A percentile compares a stretch with the other conserved stretches of the same genome.
Conservation (phyloP, 129 eudicot genomes). For the Chrysanthemum lavandulifolium region DNA sequence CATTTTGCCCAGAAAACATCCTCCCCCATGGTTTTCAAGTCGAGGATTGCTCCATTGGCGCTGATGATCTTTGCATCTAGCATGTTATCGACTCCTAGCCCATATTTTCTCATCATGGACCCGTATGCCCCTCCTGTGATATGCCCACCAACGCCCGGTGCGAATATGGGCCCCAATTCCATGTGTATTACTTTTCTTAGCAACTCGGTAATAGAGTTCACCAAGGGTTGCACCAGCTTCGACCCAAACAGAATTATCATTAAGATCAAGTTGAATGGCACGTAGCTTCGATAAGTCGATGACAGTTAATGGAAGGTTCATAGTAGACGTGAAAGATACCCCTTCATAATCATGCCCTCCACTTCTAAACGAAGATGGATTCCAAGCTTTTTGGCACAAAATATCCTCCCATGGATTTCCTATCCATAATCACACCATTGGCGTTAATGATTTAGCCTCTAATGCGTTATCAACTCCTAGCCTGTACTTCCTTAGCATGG, state of each 20-base stretch:
- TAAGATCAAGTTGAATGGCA: neutral
- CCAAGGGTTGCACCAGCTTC: too few species aligned
- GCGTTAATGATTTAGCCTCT: too few species aligned
- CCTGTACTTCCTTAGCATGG: too few species aligned
- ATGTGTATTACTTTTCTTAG: conserved; percentile 19
- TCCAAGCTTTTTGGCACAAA: conserved; percentile 32
- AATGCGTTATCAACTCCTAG: too few species aligned
- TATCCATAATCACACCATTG: too few species aligned
- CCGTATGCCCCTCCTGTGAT: conserved; percentile 34
- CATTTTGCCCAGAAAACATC: conserved; percentile 37
- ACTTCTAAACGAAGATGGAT: conserved; percentile 39
- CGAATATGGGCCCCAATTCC: conserved; percentile 18
- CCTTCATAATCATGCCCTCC: conserved; percentile 54
- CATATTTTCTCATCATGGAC: conserved; percentile 31
- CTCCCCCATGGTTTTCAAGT: conserved; percentile 33
- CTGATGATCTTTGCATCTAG: conserved; percentile 24
- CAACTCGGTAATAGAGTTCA: conserved; percentile 22
- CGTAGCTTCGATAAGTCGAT: conserved; percentile 46
- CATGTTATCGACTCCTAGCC: conserved; percentile 26
- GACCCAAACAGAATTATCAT: too few species aligned
- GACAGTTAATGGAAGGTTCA: conserved; percentile 26
- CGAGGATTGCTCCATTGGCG: conserved; percentile 10
- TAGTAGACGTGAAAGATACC: conserved; percentile 32
- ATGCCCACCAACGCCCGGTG: conserved; percentile 30
- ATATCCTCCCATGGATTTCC: too few species aligned